Evolutionary conservation across 148 eudicot species (phyloP), one percentile per base, ranked within the genome.

Genomic region (Amaranthus palmeri): DNA sequence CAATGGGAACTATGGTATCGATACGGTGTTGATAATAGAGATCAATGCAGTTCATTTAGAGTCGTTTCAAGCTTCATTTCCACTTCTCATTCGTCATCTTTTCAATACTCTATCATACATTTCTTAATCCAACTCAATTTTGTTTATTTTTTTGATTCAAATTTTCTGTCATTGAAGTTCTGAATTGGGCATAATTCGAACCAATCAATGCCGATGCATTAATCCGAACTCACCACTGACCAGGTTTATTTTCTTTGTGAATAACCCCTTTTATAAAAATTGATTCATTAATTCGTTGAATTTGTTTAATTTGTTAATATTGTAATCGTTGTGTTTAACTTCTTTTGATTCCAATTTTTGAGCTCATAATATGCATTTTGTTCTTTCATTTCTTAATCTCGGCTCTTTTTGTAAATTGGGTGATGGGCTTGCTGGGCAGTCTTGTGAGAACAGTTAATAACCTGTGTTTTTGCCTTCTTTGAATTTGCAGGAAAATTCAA

Each of bases 181-280:
- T 12, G 17, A 69, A 48, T 79, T 71, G 63, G 7, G 69, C 78
- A 18, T 15, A 75, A 18, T 53, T 65, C 14, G 56, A 56, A 47
- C 71, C 79, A 3, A 45, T 42, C 83, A 62, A 83, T 81, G 87
- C 50, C 83, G 74, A 77, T 68, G 72, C 87, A 86, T 77, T 87
- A 83, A 9, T 87, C 89, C 66, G 89, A 83, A 61, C 76, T 86
- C 54, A 74, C 76, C 79, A 77, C 80, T 67, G 85, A 81, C 45
- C 86, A 86, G 87, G 89, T 86, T 65, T 47, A 25, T 25, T 58
- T 56, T 75, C 8, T 25, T 45, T 43, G 5, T 13, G 25, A 67
- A 4, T 65, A 0, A 54, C 5, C n/a, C 36, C 8, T 47, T 13
- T 60, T 25, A 25, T 44, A 55, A n/a, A 54, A 12, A 3, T 5